phyloP scores from a whole-genome alignment of 1,284 basidiomycete species.

The Lentinus polychrous region DNA sequence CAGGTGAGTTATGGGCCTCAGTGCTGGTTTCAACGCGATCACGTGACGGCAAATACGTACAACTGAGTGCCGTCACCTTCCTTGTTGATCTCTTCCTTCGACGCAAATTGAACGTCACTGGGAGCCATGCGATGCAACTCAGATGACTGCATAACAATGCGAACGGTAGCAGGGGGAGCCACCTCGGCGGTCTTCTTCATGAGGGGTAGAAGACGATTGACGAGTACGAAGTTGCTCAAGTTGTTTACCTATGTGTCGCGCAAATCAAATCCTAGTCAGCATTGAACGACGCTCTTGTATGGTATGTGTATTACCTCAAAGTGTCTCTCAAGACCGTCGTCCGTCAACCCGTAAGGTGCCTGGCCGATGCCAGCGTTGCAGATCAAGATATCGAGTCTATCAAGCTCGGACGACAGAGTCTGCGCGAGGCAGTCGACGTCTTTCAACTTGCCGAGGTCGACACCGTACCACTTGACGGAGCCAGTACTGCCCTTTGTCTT shows the following conservation, averaged over 20 bases:
- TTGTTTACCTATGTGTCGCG: conserved; percentile 22
- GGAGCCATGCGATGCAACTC: conserved; percentile 23
- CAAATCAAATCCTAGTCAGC: neutral
- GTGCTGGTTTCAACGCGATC: neutral
- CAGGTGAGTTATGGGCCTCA: too few species aligned
- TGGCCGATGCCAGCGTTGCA: conserved; percentile 26
- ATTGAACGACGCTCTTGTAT: neutral
- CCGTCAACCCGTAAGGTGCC: conserved; percentile 21
- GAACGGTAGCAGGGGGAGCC: conserved; percentile 20
- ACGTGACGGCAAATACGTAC: conserved; percentile 8
- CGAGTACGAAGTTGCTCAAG: conserved; percentile 23
- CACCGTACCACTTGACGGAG: conserved; percentile 20
- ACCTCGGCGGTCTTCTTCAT: conserved; percentile 23
- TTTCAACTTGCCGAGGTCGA: conserved; percentile 21
- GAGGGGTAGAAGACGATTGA: conserved; percentile 21
- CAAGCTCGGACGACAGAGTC: conserved; percentile 17
- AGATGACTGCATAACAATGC: conserved; percentile 26
- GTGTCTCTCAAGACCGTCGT: conserved; percentile 25
- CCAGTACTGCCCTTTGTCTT: conserved; percentile 61
- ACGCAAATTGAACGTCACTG: conserved; percentile 17
- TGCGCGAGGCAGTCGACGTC: conserved; percentile 21
- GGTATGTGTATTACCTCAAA: conserved; percentile 15
- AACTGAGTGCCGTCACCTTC: conserved; percentile 19
- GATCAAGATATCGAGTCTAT: conserved; percentile 24
- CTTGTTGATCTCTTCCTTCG: conserved; percentile 25